Percentiles rank a stretch among this genome's conserved stretches.
These are phyloP conservation scores for Leccinum obscurum DNA, from an alignment of 768 basidiomycete species.

Conservation along the genomic window DNA sequence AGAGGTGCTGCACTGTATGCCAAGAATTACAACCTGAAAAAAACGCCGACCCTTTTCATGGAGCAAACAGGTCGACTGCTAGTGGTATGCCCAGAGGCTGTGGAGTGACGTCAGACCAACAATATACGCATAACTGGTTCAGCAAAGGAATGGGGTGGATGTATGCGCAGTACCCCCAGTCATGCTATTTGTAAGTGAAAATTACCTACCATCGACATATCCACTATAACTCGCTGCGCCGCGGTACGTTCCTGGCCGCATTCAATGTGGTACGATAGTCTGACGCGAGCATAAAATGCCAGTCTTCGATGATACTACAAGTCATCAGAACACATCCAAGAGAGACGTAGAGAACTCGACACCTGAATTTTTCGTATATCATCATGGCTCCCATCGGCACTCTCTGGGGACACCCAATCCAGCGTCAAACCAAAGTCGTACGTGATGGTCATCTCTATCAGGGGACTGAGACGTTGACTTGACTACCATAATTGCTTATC, in stretches of 20 bases:
- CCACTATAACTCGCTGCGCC: not conserved
- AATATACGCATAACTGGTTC: no score
- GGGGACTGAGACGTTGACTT: not conserved
- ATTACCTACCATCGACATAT: not conserved
- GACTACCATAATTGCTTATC: not conserved
- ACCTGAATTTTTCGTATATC: conserved; percentile 1
- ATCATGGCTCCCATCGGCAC: conserved; percentile 32
- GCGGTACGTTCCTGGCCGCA: not conserved
- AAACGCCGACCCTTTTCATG: not conserved
- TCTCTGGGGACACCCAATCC: conserved; percentile 24
- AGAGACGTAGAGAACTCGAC: not conserved
- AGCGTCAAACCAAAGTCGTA: conserved; percentile 32
- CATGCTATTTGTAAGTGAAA: not conserved
- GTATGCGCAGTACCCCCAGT: not conserved
- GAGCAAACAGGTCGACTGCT: no score
- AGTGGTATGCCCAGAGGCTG: not conserved
- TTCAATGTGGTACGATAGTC: not conserved
- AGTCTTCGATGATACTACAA: not conserved
- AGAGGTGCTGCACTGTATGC: not conserved
- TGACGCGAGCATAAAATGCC: conserved; percentile 16
- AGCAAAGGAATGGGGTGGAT: not conserved
- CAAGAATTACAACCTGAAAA: no score
- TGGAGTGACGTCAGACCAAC: not conserved
- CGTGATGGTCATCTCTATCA: conserved; percentile 5
- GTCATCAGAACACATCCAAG: not conserved